Percentiles rank a stretch among this genome's conserved stretches.
Evolutionary conservation across 2,329 filamentous ascomycete species (phyloP).

Genomic region (Boeremia exigua): DNA sequence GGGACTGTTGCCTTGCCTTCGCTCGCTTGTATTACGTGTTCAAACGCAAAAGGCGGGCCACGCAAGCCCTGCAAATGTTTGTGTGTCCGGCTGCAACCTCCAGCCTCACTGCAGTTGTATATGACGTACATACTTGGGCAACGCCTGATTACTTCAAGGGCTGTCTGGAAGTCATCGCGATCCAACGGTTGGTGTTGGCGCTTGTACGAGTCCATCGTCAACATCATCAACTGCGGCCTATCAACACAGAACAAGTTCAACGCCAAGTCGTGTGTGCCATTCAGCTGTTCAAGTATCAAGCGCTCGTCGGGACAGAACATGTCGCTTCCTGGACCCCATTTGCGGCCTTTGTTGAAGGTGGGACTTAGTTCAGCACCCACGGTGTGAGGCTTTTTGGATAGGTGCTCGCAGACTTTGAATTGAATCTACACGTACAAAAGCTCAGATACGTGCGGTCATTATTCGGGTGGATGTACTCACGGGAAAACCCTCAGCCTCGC

Average conservation of each 20-base stretch:
- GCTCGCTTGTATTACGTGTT: conserved; percentile 36
- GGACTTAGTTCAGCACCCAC: conserved; percentile 27
- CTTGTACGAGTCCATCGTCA: conserved; percentile 56
- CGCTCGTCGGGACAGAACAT: conserved; percentile 54
- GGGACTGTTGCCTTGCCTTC: conserved; percentile 34
- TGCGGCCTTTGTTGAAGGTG: conserved; percentile 24
- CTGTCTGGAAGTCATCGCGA: conserved; percentile 50
- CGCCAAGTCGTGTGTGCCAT: conserved; percentile 53
- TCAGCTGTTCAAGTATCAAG: conserved; percentile 51
- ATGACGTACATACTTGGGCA: conserved; percentile 49
- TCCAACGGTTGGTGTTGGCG: conserved; percentile 55
- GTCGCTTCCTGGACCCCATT: conserved; percentile 45
- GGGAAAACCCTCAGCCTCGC: conserved; percentile 31
- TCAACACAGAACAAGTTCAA: conserved; percentile 59
- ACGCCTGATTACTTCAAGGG: conserved; percentile 41
- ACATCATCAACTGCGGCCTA: conserved; percentile 55
- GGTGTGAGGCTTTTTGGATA: conserved; percentile 40
- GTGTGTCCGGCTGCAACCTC: conserved; percentile 56
- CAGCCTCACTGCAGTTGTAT: conserved; percentile 56
- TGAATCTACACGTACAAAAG: conserved; percentile 29
- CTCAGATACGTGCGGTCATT: background rate
- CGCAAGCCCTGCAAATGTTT: conserved; percentile 57
- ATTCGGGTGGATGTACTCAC: conserved; percentile 20
- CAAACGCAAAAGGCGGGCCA: conserved; percentile 41
- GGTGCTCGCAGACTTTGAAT: conserved; percentile 40